phyloP scores from a whole-genome alignment of 2,329 filamentous ascomycete species.

The Fusarium sp. region DNA sequence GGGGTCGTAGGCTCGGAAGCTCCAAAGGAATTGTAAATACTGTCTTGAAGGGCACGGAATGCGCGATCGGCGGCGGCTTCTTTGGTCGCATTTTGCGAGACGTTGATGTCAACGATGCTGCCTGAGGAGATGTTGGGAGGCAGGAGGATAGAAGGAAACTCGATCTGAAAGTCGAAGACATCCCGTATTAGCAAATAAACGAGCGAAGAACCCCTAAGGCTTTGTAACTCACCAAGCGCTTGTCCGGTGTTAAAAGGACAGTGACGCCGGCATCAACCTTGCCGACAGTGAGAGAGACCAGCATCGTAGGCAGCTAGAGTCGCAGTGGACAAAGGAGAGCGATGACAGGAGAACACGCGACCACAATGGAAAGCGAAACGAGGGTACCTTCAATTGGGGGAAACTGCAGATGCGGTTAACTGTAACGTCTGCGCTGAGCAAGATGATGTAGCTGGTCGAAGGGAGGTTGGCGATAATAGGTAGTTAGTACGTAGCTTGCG shows the following conservation, averaged over 20 bases:
- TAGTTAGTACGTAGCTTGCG: background rate
- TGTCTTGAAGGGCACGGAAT: constrained; percentile 87
- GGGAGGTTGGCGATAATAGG: constrained; percentile 11
- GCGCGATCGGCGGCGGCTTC: constrained; percentile 78
- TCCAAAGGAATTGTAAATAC: constrained; percentile 89
- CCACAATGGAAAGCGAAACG: constrained; percentile 7
- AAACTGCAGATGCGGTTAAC: background rate
- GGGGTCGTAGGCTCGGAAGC: constrained; percentile 80
- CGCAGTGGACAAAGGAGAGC: constrained; percentile 26
- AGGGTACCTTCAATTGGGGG: constrained; percentile 7
- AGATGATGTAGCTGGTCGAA: background rate
- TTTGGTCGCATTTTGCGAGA: constrained; percentile 84
- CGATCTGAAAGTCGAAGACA: constrained; percentile 72
- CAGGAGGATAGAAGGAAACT: constrained; percentile 97
- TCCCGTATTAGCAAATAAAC: constrained; percentile 34
- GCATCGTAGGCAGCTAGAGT: constrained; percentile 67
- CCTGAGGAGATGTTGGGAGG: constrained; percentile 95
- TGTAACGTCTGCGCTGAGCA: background rate
- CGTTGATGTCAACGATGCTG: constrained; percentile 97
- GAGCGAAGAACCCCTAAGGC: background rate
- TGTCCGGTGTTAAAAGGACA: constrained; percentile 95
- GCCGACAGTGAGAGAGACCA: constrained; percentile 97
- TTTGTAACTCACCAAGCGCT: constrained; percentile 79
- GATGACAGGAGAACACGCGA: constrained; percentile 6
- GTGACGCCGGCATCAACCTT: constrained; percentile 99